Conservation (phyloP, 805 yeast genomes). For the Candida chilensis region DNA sequence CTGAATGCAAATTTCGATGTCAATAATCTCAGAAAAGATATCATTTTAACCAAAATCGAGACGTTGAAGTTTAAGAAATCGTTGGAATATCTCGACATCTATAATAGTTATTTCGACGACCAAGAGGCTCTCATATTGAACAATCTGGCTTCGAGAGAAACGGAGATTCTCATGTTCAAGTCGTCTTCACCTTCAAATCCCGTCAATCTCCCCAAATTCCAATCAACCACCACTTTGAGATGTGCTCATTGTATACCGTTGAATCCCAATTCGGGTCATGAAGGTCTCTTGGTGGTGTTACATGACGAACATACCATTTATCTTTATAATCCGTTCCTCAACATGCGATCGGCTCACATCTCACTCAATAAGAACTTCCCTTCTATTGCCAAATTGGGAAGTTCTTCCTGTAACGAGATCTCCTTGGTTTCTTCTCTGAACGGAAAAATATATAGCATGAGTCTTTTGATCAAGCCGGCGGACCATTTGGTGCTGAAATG, state of each 20-base stretch:
- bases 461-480: conserved; percentile 34
- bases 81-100: conserved; percentile 18
- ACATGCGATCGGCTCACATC: conserved; percentile 21
- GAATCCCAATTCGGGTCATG: conserved; percentile 15
- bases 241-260: conserved; percentile 30
- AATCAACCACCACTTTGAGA: conserved; percentile 15
- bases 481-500: conserved; percentile 32
- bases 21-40: conserved; percentile 46
- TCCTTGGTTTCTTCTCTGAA: conserved; percentile 11
- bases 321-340: conserved; percentile 51
- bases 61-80: conserved; percentile 21
- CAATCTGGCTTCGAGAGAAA: conserved; percentile 27
- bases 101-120: conserved; percentile 32
- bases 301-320: conserved; percentile 21
- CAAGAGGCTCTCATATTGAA: conserved; percentile 56
- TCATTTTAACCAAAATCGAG: conserved; percentile 57
- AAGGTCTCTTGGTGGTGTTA: conserved; percentile 37
- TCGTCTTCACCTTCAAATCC: conserved; percentile 14
- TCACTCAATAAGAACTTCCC: conserved; percentile 5
- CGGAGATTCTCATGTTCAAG: conserved; percentile 43
- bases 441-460: conserved; percentile 14
- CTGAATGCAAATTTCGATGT: conserved; percentile 18
- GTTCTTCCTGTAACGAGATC: conserved; percentile 18
- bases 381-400: conserved; percentile 11
- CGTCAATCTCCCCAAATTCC: conserved; percentile 19